Base-by-base conservation (phyloP, 2,329 filamentous ascomycete genomes). In the Clonostachys chloroleuca region DNA sequence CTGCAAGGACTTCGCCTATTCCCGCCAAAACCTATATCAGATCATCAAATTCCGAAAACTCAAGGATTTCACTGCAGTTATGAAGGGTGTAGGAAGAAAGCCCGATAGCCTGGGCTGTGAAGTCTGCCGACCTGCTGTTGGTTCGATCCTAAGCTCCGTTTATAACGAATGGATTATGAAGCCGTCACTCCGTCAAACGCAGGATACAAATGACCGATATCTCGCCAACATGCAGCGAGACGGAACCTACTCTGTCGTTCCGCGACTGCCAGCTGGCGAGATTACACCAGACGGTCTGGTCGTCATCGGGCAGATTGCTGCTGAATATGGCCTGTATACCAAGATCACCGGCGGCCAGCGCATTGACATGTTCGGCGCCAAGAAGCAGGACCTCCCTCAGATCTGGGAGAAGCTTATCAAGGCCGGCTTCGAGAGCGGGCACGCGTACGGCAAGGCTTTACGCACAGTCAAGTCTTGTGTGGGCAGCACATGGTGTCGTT, bases 261-360 rank as follows among this genome's bases (percentile, higher is more conserved):
- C 91, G 4, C 83, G 91, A 41, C 83, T 96, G 1, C 78, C 89
- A 3, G 91, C 81, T 42, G 91, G 91, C 50, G 91, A 96, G 65
- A 94, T 96, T 59, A 94, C 89, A 0, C 84, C 91, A 0, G 87
- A 94, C 43, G 91, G 89, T 63, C 78, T 96, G 45, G 86, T 95
- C 42, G 80, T 84, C 48, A 91, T 96, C 49, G 91, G 89, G 1
- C 81, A 84, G 47, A 89, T 96, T 1, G 91, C 90, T 1, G 88
- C 88, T 70, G 86, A 92, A 62, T 95, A 89, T 59, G 78, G 79
- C 35, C 72, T 96, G 7, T 96, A 96, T 69, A 90, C 85, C 60
- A 96, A 96, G 68, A 95, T 96, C 61, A 96, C 91, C 0, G 91
- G 91, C 47, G 91, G 88, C 2, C 91, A 96, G 66, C 82, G 91